A percentile compares a stretch with the other conserved stretches of the same genome.
Conservation (phyloP, 78 protist species). For the Chrysochromulina tobinii region DNA sequence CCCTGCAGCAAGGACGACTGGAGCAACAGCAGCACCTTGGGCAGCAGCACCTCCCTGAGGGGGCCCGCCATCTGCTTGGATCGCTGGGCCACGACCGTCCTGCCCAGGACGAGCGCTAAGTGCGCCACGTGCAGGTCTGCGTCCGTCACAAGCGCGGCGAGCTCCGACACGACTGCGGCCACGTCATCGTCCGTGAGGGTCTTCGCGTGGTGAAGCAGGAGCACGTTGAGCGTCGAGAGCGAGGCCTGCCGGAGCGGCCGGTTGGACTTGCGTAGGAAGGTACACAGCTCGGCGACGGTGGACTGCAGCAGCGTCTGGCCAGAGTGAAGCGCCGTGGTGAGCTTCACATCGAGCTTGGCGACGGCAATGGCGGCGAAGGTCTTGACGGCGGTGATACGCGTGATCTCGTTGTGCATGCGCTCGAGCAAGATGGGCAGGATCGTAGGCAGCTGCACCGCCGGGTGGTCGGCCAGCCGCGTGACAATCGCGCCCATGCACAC, state of each 20-base stretch:
- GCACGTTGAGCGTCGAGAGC: not conserved
- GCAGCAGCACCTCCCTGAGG: conserved; percentile 27
- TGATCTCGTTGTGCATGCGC: conserved; percentile 84
- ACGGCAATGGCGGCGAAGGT: conserved; percentile 9
- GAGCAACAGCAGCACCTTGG: conserved; percentile 58
- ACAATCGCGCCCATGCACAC: conserved; percentile 67
- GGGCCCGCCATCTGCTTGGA: not conserved
- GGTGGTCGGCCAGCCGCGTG: conserved; percentile 61
- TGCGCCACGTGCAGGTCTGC: conserved; percentile 74
- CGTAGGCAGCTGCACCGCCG: not conserved
- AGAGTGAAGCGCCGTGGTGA: not conserved
- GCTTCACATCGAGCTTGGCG: not conserved
- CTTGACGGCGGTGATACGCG: conserved; percentile 74
- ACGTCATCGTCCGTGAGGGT: not conserved
- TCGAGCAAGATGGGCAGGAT: conserved; percentile 62
- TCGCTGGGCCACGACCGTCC: conserved; percentile 28
- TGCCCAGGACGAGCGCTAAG: conserved; percentile 57
- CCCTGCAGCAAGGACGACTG: conserved; percentile 83
- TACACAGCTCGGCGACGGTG: not conserved
- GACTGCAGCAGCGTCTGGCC: no score
- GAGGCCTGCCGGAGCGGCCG: conserved; percentile 49
- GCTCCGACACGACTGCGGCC: conserved; percentile 16
- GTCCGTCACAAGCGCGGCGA: conserved; percentile 49
- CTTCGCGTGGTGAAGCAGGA: not conserved
- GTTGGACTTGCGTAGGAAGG: conserved; percentile 40